These are phyloP conservation scores for Symmetrospora coprosmae DNA, from an alignment of 768 basidiomycete genomes.

Conservation along the genomic window DNA sequence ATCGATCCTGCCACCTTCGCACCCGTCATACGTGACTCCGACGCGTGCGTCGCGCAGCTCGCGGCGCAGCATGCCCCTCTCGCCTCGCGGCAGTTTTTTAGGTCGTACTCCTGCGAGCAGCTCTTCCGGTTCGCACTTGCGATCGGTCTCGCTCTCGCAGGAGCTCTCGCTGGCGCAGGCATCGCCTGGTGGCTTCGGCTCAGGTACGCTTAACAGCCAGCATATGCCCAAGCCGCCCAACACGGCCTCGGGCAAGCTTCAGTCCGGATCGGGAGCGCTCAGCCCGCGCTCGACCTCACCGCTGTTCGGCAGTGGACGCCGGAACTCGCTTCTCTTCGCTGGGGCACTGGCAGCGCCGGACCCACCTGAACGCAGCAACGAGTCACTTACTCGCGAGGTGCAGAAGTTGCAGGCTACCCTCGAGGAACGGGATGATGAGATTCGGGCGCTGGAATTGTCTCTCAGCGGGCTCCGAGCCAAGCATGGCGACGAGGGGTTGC, in stretches of 20 bases:
- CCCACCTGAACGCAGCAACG: conserved; percentile 56
- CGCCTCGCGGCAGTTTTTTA: conserved; percentile 32
- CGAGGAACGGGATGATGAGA: conserved; percentile 82
- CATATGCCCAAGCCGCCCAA: conserved; percentile 20
- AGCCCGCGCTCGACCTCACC: conserved; percentile 39
- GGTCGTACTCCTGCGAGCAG: conserved; percentile 26
- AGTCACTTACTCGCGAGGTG: conserved; percentile 82
- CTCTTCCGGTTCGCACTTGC: conserved; percentile 52
- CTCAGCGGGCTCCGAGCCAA: no score
- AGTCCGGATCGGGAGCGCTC: conserved; percentile 53
- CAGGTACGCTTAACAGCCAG: conserved; percentile 33
- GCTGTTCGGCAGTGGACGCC: conserved; percentile 46
- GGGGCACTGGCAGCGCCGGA: conserved; percentile 43
- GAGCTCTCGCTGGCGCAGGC: conserved; percentile 43
- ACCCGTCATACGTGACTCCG: background rate
- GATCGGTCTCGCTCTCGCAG: conserved; percentile 93
- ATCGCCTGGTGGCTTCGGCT: conserved; percentile 36
- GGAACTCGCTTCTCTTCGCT: conserved; percentile 1
- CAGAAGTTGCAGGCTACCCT: conserved; percentile 88
- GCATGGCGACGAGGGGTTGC: no score
- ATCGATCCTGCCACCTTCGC: conserved; percentile 4
- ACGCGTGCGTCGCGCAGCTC: conserved; percentile 25
- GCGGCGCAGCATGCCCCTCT: conserved; percentile 30
- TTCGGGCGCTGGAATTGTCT: conserved; percentile 52
- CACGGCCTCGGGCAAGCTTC: conserved; percentile 51